phyloP scores from a whole-genome alignment of 2,329 filamentous ascomycete species.

The Colletotrichum sp. region DNA sequence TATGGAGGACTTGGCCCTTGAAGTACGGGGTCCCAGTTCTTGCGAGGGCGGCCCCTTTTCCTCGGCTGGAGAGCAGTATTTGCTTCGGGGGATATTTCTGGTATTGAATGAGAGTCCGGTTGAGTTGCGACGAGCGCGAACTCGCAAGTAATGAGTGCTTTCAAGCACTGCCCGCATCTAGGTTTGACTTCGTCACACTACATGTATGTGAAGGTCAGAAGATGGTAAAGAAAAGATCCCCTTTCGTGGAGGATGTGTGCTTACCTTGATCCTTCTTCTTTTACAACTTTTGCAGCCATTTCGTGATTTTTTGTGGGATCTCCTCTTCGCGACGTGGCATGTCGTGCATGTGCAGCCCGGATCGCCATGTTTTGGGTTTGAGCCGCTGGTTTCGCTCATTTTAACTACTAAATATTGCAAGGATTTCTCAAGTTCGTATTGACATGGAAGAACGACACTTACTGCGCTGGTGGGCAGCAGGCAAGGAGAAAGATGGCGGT shows the following conservation, averaged over 20 bases:
- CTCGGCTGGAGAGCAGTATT: not conserved
- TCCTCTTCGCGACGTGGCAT: conserved; percentile 2
- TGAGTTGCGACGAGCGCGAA: not conserved
- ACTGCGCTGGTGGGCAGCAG: not conserved
- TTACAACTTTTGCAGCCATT: conserved; percentile 27
- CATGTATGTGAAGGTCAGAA: too few species aligned
- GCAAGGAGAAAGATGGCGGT: not conserved
- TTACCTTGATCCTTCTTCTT: conserved; percentile 23
- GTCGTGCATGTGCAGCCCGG: conserved; percentile 3
- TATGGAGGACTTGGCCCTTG: not conserved
- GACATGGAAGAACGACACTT: not conserved
- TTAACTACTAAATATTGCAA: not conserved
- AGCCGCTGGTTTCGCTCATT: not conserved
- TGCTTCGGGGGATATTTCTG: not conserved
- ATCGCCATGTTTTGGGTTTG: not conserved
- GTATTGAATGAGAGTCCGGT: not conserved
- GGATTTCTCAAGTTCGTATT: not conserved
- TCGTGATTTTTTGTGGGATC: conserved; percentile 24
- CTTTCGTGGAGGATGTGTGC: not conserved
- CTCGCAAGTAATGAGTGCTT: not conserved
- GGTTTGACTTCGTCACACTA: conserved; percentile 12
- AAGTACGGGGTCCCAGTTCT: not conserved
- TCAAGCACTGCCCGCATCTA: not conserved
- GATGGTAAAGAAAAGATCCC: not conserved
- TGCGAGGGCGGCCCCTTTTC: not conserved